A percentile compares a stretch with the other conserved stretches of the same genome.
These are phyloP conservation scores for Pythium phragmiticola DNA, from an alignment of 352 stramenopile genomes.

Conservation along the genomic window DNA sequence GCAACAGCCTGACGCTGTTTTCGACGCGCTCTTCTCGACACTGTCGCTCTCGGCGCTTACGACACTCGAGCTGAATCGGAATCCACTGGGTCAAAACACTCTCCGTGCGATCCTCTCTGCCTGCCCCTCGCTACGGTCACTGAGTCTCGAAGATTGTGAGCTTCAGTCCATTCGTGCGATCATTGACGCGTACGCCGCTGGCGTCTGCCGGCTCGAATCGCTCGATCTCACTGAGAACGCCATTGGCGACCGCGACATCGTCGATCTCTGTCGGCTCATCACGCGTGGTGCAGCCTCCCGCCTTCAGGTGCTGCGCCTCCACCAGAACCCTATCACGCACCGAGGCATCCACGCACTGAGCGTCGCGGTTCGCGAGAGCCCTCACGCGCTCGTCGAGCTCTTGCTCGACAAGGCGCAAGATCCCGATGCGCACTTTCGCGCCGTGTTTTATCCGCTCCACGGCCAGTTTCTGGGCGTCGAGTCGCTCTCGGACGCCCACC, in stretches of 20 bases:
- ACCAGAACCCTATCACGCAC: constrained; percentile 35
- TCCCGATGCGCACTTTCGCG: constrained; percentile 18
- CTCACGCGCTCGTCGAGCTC: constrained; percentile 27
- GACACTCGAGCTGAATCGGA: constrained; percentile 3
- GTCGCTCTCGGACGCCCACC: constrained; percentile 20
- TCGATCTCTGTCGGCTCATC: constrained; percentile 31
- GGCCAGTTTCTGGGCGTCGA: constrained; percentile 29
- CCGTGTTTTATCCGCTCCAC: constrained; percentile 27
- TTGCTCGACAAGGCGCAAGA: constrained; percentile 31
- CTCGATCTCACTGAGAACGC: constrained; percentile 43
- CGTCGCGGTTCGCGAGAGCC: constrained; percentile 23
- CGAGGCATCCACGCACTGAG: constrained; percentile 23
- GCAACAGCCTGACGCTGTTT: constrained; percentile 3
- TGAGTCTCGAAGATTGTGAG: constrained; percentile 45
- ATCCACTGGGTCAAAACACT: background rate
- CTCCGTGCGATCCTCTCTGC: constrained; percentile 31
- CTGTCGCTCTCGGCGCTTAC: constrained; percentile 3
- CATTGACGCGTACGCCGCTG: constrained; percentile 24
- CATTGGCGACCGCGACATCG: constrained; percentile 30
- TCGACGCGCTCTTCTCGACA: constrained; percentile 11
- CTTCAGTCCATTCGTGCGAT: constrained; percentile 35
- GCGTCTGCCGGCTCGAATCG: constrained; percentile 27
- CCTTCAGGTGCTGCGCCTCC: constrained; percentile 34
- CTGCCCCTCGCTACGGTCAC: constrained; percentile 33
- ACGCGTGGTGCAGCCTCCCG: constrained; percentile 5